A percentile compares a stretch with the other conserved stretches of the same genome.
Conservation (phyloP, 192 early-diverging fungal genomes). For the Linnemannia elongata region DNA sequence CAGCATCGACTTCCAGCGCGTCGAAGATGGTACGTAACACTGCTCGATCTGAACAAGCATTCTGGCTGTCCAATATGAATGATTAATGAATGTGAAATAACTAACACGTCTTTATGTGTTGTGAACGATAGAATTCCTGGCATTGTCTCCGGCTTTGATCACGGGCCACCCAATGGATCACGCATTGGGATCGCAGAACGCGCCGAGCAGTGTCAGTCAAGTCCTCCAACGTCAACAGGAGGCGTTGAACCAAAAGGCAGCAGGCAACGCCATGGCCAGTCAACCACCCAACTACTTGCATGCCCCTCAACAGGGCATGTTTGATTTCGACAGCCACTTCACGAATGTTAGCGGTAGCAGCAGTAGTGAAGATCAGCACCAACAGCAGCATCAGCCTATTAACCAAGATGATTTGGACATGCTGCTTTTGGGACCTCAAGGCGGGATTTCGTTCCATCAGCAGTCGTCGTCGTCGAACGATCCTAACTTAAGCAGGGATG, state of each 20-base stretch:
- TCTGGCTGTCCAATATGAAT: background rate
- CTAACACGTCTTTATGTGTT: background rate
- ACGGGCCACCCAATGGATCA: conserved; percentile 18
- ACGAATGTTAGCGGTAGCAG: background rate
- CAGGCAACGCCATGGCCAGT: background rate
- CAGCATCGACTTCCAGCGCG: conserved; percentile 28
- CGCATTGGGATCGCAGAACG: background rate
- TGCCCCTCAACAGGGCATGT: conserved; percentile 2
- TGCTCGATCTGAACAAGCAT: background rate
- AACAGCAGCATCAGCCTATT: conserved; percentile 11
- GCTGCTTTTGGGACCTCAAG: conserved; percentile 26
- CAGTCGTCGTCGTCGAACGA: background rate
- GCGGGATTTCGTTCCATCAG: conserved; percentile 6
- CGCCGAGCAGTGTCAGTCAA: background rate
- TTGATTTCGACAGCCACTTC: conserved; percentile 28
- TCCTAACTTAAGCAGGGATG: conserved; percentile 23
- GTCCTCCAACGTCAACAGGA: background rate
- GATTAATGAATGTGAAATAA: background rate
- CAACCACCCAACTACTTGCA: background rate
- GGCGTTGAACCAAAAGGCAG: background rate
- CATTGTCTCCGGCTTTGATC: conserved; percentile 15
- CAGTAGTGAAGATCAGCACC: background rate
- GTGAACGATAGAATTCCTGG: conserved; percentile 22
- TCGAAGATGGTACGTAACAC: conserved; percentile 30
- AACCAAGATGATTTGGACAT: conserved; percentile 53